phyloP scores from a whole-genome alignment of 495 filamentous ascomycete genomes.

The Cenococcum geophilum region DNA sequence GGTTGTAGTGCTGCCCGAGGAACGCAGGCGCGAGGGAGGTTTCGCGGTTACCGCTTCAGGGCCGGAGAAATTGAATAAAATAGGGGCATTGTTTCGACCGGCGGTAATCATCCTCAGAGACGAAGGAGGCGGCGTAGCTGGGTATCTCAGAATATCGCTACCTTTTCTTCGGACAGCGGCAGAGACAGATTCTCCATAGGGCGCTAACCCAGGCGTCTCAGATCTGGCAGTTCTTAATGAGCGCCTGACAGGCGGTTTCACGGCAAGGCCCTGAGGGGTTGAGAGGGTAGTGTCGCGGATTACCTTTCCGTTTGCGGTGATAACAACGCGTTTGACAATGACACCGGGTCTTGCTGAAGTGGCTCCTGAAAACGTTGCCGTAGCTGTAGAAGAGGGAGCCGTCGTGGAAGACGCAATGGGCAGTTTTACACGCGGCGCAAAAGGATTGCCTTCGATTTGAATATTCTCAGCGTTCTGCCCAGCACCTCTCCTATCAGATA shows the following conservation, averaged over 20 bases:
- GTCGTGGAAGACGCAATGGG: background rate
- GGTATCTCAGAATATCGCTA: background rate
- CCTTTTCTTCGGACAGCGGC: background rate
- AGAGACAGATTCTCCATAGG: background rate
- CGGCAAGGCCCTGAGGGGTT: background rate
- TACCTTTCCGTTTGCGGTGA: background rate
- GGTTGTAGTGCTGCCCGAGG: background rate
- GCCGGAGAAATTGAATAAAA: too few relatives aligned
- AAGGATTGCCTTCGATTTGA: background rate
- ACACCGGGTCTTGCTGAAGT: background rate
- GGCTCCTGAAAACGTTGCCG: background rate
- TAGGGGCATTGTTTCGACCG: too few relatives aligned
- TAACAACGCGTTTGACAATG: slow-evolving; percentile 1
- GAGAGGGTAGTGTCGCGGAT: background rate
- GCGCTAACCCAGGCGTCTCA: background rate
- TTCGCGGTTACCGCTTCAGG: too few relatives aligned
- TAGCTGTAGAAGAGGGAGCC: background rate
- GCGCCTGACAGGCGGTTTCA: background rate
- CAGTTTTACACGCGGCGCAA: background rate
- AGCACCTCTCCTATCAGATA: background rate
- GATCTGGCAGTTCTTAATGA: background rate
- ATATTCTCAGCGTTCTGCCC: background rate
- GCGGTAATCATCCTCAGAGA: background rate
- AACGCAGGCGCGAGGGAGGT: slow-evolving; percentile 1
- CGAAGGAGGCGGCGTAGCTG: background rate